These are phyloP conservation scores for Ogataea polymorpha DNA, from an alignment of 805 yeast genomes.

Conservation along the genomic window DNA sequence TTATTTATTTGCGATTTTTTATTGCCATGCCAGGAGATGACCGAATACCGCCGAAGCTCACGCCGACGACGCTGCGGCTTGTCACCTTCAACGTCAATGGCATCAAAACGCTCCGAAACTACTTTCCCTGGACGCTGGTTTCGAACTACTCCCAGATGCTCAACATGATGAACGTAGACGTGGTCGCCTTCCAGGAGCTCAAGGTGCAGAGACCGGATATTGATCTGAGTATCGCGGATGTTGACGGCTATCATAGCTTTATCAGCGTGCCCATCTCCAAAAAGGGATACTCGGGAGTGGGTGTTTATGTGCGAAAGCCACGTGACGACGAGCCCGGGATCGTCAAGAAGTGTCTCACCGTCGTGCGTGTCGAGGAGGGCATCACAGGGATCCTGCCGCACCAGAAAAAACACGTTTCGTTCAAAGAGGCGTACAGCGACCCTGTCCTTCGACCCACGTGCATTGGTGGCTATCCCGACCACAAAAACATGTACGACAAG, in stretches of 20 bases:
- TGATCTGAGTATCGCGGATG: constrained; percentile 32
- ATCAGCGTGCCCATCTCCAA: constrained; percentile 63
- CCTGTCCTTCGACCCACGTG: constrained; percentile 20
- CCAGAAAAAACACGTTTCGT: constrained; percentile 19
- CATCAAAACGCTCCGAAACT: constrained; percentile 70
- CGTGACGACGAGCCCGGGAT: constrained; percentile 39
- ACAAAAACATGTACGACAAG: constrained; percentile 32
- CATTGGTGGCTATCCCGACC: constrained; percentile 72
- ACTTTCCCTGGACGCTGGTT: constrained; percentile 75
- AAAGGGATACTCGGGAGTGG: constrained; percentile 92
- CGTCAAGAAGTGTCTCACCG: constrained; percentile 41
- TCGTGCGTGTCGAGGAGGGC: constrained; percentile 85
- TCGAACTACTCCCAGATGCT: constrained; percentile 46
- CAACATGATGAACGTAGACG: constrained; percentile 58
- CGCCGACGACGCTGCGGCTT: constrained; percentile 21
- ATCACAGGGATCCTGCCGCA: constrained; percentile 61
- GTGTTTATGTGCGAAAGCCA: constrained; percentile 65
- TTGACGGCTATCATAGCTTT: constrained; percentile 61
- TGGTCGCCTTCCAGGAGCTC: constrained; percentile 84
- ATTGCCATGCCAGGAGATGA: neutral
- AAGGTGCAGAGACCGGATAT: constrained; percentile 58
- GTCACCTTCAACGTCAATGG: constrained; percentile 83
- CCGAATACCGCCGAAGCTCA: constrained; percentile 12
- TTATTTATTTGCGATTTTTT: too few species aligned
- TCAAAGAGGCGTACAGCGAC: constrained; percentile 26